These are phyloP conservation scores for Zychaea mexicana DNA, from an alignment of 371 early-diverging fungal species.

Conservation along the genomic window DNA sequence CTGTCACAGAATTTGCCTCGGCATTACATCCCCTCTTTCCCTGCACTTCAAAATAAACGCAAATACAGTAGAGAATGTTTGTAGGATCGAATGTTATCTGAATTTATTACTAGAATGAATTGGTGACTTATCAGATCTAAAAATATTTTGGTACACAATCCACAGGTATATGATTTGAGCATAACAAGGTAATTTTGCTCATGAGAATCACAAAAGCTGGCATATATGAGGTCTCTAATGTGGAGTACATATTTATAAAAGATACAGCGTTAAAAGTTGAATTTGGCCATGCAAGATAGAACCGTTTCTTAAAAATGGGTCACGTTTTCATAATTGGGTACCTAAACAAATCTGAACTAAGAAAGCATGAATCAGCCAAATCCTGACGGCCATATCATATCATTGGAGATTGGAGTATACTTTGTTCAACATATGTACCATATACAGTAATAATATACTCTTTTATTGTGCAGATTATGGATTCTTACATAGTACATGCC, in stretches of 20 bases:
- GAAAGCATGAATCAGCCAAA: not conserved
- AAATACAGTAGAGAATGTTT: slow-evolving; percentile 1
- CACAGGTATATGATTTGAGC: not conserved
- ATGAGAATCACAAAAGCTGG: not conserved
- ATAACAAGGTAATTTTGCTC: not conserved
- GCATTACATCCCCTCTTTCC: too few species aligned
- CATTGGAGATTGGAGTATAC: too few species aligned
- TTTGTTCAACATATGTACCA: too few species aligned
- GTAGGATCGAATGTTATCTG: not conserved
- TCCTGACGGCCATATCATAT: not conserved
- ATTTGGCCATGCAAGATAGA: not conserved
- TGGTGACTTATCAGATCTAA: not conserved
- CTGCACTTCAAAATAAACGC: not conserved
- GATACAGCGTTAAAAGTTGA: not conserved
- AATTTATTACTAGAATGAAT: not conserved
- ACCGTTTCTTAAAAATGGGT: not conserved
- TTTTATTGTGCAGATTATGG: too few species aligned
- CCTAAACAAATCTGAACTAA: not conserved
- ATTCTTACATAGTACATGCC: too few species aligned
- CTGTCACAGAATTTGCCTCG: too few species aligned
- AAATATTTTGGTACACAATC: too few species aligned
- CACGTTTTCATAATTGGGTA: not conserved
- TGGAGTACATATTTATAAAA: not conserved
- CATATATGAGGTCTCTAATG: not conserved
- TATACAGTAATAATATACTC: too few species aligned